Evolutionary conservation across 257 asterid genomes (phyloP).

Genomic region (Prunella vulgaris): DNA sequence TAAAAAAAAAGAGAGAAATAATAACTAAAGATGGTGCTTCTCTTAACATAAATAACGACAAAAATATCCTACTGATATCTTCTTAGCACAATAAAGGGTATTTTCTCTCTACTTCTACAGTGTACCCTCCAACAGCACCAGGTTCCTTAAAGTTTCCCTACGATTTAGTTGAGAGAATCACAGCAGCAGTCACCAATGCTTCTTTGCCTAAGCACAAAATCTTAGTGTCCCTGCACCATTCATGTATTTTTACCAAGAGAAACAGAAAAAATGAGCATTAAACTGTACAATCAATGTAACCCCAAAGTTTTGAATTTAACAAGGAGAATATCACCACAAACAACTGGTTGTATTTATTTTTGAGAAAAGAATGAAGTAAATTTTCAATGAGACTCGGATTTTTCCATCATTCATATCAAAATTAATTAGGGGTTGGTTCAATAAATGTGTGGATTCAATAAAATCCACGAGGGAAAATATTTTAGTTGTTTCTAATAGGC

Average conservation of each 20-base stretch:
- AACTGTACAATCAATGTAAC: constrained; percentile 9
- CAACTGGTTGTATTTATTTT: not conserved
- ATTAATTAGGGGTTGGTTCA: not conserved
- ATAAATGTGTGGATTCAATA: not conserved
- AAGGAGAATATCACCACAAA: not conserved
- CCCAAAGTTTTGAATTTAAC: not conserved
- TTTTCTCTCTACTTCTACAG: not conserved
- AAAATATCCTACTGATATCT: not conserved
- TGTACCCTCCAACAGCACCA: constrained; percentile 1
- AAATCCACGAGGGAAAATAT: not conserved
- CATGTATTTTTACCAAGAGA: not conserved
- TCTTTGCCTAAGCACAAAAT: constrained; percentile 43
- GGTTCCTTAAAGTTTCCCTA: constrained; percentile 7
- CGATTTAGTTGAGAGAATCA: constrained; percentile 45
- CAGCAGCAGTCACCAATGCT: constrained; percentile 68
- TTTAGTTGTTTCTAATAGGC: not conserved
- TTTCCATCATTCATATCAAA: too few relatives aligned
- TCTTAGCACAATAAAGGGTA: not conserved
- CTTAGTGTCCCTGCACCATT: constrained; percentile 46
- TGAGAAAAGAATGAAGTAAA: too few relatives aligned
- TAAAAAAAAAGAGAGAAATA: too few relatives aligned
- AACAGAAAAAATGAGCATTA: not conserved
- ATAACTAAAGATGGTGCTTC: not conserved
- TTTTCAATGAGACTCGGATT: too few relatives aligned
- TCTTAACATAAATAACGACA: not conserved